These are phyloP conservation scores for Biscogniauxia mediterranea DNA, from an alignment of 2,329 filamentous ascomycete genomes.

Conservation along the genomic window DNA sequence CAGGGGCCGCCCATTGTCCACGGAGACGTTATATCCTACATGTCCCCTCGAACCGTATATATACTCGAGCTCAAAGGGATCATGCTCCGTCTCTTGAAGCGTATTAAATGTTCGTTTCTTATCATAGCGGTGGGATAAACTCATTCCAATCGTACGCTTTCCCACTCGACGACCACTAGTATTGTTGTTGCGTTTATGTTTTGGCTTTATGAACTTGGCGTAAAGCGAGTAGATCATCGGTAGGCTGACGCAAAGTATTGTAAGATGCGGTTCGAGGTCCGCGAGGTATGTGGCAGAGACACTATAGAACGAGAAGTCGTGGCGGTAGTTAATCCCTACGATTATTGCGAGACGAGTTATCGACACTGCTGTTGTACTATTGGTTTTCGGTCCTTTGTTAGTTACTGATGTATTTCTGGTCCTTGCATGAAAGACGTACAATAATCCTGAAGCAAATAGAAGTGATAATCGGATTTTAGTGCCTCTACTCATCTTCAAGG, in stretches of 20 bases:
- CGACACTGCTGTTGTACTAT: slow-evolving; percentile 19
- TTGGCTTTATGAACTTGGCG: slow-evolving; percentile 7
- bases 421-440: slow-evolving; percentile 4
- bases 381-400: not conserved
- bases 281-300: slow-evolving; percentile 19
- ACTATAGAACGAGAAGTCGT: slow-evolving; percentile 21
- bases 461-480: slow-evolving; percentile 19
- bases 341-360: slow-evolving; percentile 18
- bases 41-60: slow-evolving; percentile 7
- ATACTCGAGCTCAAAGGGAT: slow-evolving; percentile 19
- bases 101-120: slow-evolving; percentile 14
- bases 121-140: slow-evolving; percentile 5
- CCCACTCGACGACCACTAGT: not conserved
- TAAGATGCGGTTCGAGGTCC: slow-evolving; percentile 14
- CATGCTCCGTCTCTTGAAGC: slow-evolving; percentile 7
- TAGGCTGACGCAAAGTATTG: slow-evolving; percentile 22
- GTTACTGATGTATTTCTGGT: not conserved
- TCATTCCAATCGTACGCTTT: slow-evolving; percentile 10
- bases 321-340: slow-evolving; percentile 17
- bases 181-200: not conserved
- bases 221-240: slow-evolving; percentile 21
- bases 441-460: slow-evolving; percentile 18
- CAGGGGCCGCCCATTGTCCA: slow-evolving; percentile 1
- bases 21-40: slow-evolving; percentile 13
- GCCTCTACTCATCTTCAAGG: slow-evolving; percentile 16